Base-by-base conservation (phyloP, 179 eudicot species). In the Vitellaria paradoxa region DNA sequence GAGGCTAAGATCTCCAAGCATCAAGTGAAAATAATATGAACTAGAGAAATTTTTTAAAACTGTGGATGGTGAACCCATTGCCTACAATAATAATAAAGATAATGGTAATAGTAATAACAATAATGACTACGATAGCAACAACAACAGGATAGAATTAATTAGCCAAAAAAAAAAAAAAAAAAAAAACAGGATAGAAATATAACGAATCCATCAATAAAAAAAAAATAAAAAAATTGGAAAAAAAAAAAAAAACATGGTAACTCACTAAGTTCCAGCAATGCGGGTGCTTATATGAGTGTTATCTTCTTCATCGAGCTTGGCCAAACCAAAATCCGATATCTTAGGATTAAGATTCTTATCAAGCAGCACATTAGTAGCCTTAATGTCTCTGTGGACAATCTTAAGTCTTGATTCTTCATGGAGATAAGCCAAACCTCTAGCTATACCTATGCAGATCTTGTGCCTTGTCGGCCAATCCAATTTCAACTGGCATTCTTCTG, bases 371-470 rank as follows among this genome's bases (percentile, higher is more conserved):
- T 86, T 86, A 7, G 88, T 81, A 65, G 88, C 86, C 67, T 86
- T 86, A 73, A 86, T 86, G 56, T 86, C 88, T 70, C 88, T 80
- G 60, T 86, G 88, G 7, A 86, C 88, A 45, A 86, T 86, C 76
- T 86, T 86, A 42, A 86, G 68, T 70, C 83, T 81, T 37, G 88
- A 86, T 81, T 86, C 88, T 77, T 86, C 88, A 49, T 86, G 88
- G 15, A 86, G 86, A 67, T 79, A 86, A 65, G 88, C 83, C 73
- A 86, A 77, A 52, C 88, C 88, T 75, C 83, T 83, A 57, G 88
- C 88, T 56, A 86, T 83, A 61, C 88, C 88, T 57, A 84, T 67
- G 63, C 83, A 81, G 17, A 86, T 86, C 66, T 74, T 79, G 76
- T 81, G 81, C 80, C 89, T 81, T 67, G 82, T 84, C 7, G 83